These are phyloP conservation scores for Dendrostoma leiphaemia DNA, from an alignment of 2,329 filamentous ascomycete species.

Conservation along the genomic window DNA sequence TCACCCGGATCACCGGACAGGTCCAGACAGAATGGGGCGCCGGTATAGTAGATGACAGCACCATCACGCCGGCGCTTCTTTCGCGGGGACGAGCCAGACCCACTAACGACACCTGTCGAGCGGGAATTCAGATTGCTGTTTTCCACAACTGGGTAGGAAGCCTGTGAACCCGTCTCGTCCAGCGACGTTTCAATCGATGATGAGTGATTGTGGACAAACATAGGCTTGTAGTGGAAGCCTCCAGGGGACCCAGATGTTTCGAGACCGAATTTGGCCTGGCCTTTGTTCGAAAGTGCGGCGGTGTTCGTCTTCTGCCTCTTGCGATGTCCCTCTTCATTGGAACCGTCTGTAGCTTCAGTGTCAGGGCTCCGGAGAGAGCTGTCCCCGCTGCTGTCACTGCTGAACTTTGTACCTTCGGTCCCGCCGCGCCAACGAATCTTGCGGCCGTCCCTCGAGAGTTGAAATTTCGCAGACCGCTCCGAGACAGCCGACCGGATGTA, in stretches of 20 bases:
- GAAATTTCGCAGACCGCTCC: constrained; percentile 71
- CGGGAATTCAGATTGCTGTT: constrained; percentile 46
- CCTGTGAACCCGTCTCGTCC: constrained; percentile 44
- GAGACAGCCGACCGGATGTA: constrained; percentile 73
- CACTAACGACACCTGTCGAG: constrained; percentile 45
- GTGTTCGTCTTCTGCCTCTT: constrained; percentile 45
- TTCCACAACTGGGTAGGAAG: constrained; percentile 43
- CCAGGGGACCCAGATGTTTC: constrained; percentile 37
- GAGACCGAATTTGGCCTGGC: constrained; percentile 37
- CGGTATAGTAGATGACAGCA: constrained; percentile 80
- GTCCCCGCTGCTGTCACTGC: constrained; percentile 59
- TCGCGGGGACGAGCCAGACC: constrained; percentile 45
- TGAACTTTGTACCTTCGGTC: constrained; percentile 60
- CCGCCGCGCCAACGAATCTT: constrained; percentile 80
- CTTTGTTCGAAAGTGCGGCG: constrained; percentile 35
- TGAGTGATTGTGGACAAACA: constrained; percentile 53
- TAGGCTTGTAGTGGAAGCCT: constrained; percentile 62
- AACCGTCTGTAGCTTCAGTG: constrained; percentile 45
- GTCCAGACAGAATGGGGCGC: constrained; percentile 78
- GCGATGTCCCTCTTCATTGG: constrained; percentile 38
- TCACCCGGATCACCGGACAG: constrained; percentile 65
- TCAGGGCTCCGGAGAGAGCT: constrained; percentile 47
- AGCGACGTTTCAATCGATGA: constrained; percentile 45
- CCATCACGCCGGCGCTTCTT: constrained; percentile 61
- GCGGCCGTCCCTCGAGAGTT: constrained; percentile 72